These are phyloP conservation scores for Lachnellula cervina DNA, from an alignment of 2,329 filamentous ascomycete genomes.

Conservation along the genomic window DNA sequence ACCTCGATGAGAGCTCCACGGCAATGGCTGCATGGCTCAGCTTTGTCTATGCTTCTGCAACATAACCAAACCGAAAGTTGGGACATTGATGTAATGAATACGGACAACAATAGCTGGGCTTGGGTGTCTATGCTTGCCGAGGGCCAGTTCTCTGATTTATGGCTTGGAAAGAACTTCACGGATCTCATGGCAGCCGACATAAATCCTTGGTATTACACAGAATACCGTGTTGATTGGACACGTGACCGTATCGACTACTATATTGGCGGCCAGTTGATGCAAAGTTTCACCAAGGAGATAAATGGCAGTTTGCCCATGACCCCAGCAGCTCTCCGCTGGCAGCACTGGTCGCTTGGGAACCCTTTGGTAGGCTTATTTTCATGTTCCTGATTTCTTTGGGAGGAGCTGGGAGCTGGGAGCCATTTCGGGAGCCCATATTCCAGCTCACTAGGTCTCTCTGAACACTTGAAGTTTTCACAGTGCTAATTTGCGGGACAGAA, in stretches of 20 bases:
- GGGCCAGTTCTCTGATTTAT: slow-evolving; percentile 34
- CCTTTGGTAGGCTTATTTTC: slow-evolving; percentile 10
- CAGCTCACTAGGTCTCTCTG: no score
- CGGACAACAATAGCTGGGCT: slow-evolving; percentile 34
- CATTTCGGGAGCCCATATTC: no score
- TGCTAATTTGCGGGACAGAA: slow-evolving; percentile 19
- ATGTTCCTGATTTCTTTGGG: no score
- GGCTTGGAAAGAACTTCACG: slow-evolving; percentile 30
- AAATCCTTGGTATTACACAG: slow-evolving; percentile 40
- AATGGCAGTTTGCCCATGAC: slow-evolving; percentile 35
- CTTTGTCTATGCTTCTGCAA: slow-evolving; percentile 41
- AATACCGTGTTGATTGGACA: slow-evolving; percentile 45
- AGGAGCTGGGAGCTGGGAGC: no score
- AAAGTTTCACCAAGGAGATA: slow-evolving; percentile 29
- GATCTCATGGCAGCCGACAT: slow-evolving; percentile 5
- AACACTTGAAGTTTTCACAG: no score
- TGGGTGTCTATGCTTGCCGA: slow-evolving; percentile 37
- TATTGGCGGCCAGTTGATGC: slow-evolving; percentile 35
- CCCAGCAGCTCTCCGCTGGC: slow-evolving; percentile 39
- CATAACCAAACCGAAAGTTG: slow-evolving; percentile 41
- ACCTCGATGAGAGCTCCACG: slow-evolving; percentile 38
- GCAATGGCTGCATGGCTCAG: slow-evolving; percentile 35
- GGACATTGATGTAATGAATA: slow-evolving; percentile 42
- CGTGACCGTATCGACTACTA: slow-evolving; percentile 39
- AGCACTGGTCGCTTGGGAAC: slow-evolving; percentile 46